Evolutionary conservation across 495 filamentous ascomycete genomes (phyloP).

Genomic region (Chlorociboria aeruginascens): DNA sequence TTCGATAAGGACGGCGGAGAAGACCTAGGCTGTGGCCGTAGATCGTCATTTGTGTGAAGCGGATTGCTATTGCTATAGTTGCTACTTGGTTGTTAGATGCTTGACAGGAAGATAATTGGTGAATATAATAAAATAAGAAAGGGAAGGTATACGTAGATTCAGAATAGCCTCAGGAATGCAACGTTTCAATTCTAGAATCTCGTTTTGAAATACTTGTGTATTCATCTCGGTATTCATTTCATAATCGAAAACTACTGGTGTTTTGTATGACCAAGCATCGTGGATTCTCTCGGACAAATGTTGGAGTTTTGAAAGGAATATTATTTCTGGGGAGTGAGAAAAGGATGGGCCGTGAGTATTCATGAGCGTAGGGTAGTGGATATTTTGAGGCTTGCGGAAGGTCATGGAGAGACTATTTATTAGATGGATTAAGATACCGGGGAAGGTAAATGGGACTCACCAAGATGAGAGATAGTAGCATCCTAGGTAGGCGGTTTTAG

Average conservation of each 20-base stretch:
- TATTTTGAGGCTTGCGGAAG: conserved; percentile 21
- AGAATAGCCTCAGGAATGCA: conserved; percentile 9
- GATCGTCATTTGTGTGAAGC: conserved; percentile 15
- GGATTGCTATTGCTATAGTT: conserved; percentile 12
- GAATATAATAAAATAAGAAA: conserved; percentile 1
- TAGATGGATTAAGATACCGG: background rate
- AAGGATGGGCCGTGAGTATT: conserved; percentile 16
- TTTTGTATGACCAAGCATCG: background rate
- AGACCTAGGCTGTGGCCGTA: conserved; percentile 20
- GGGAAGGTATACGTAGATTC: conserved; percentile 16
- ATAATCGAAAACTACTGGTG: too few relatives aligned
- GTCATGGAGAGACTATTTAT: conserved; percentile 21
- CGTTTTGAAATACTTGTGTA: conserved; percentile 11
- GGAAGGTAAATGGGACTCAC: conserved; percentile 11
- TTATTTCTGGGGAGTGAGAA: conserved; percentile 13
- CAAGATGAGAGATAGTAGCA: conserved; percentile 25
- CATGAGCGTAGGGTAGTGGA: conserved; percentile 23
- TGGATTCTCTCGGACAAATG: conserved; percentile 18
- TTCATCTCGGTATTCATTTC: conserved; percentile 1
- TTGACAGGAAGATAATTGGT: conserved; percentile 9
- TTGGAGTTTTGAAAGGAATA: conserved; percentile 21
- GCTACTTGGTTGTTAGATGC: conserved; percentile 7
- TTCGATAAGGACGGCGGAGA: conserved; percentile 14
- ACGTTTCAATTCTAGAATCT: conserved; percentile 10
- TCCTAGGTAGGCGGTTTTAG: conserved; percentile 24